These are phyloP conservation scores for Alloteropsis semialata DNA, from an alignment of 176 grass and related monocot species.

Conservation along the genomic window DNA sequence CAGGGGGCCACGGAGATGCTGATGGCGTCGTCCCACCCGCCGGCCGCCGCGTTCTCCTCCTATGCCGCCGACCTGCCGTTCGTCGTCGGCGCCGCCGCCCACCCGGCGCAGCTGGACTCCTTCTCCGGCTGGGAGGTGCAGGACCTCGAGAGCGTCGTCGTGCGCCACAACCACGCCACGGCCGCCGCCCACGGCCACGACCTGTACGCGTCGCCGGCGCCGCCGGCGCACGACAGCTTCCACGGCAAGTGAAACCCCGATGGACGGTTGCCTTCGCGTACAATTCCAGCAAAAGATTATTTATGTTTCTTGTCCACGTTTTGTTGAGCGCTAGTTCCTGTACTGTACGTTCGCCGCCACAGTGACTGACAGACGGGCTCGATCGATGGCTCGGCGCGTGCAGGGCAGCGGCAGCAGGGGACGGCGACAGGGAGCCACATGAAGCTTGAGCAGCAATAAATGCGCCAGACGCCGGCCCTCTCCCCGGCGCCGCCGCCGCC, in stretches of 20 bases:
- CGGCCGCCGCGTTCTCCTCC: background rate
- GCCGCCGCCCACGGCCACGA: background rate
- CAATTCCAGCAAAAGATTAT: no score
- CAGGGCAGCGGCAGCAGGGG: background rate
- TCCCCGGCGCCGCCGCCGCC: background rate
- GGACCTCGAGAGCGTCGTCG: conserved; percentile 23
- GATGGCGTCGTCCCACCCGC: background rate
- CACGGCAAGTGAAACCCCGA: background rate
- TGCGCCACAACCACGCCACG: background rate
- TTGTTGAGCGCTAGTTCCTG: background rate
- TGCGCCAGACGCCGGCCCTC: background rate
- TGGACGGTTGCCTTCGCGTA: no score
- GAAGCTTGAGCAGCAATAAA: conserved; percentile 33
- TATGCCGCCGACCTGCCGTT: background rate
- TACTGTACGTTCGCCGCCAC: background rate
- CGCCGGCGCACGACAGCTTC: background rate
- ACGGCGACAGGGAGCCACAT: background rate
- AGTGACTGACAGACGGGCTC: background rate
- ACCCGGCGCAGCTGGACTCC: background rate
- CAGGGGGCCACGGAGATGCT: background rate
- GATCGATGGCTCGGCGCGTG: background rate
- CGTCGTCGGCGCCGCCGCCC: background rate
- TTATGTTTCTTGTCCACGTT: background rate
- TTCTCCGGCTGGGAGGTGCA: conserved; percentile 14
- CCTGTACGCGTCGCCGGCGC: background rate